These are phyloP conservation scores for Saksenaea vasiformis DNA, from an alignment of 371 early-diverging fungal genomes.

Conservation along the genomic window DNA sequence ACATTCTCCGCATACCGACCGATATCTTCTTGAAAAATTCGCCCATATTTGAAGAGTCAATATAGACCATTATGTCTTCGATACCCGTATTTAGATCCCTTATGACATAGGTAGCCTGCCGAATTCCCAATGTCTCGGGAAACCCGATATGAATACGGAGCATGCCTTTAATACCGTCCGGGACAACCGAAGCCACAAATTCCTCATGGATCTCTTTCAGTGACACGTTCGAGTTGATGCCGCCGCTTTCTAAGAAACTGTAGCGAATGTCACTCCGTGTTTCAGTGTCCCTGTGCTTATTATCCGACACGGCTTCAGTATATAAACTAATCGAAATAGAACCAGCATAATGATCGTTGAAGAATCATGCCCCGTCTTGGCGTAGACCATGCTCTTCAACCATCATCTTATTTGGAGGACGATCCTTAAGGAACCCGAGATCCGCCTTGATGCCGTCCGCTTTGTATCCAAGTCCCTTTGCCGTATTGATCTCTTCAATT, in stretches of 20 bases:
- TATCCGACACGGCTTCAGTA: neutral
- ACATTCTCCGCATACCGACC: too few relatives aligned
- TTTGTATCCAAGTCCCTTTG: neutral
- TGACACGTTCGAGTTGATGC: neutral
- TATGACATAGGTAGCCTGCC: neutral
- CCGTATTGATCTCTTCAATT: conserved; percentile 11
- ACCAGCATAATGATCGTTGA: too few relatives aligned
- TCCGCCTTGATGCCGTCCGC: conserved; percentile 1
- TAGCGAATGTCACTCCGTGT: too few relatives aligned
- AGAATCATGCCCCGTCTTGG: too few relatives aligned
- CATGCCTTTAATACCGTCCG: conserved; percentile 1
- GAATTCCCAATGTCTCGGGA: neutral
- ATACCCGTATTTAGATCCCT: neutral
- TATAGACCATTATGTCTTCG: too few relatives aligned
- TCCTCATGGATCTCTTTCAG: neutral
- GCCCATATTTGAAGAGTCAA: too few relatives aligned
- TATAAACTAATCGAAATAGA: too few relatives aligned
- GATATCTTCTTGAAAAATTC: too few relatives aligned
- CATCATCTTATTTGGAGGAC: too few relatives aligned
- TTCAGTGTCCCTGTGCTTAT: neutral
- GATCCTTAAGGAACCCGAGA: conserved; percentile 3
- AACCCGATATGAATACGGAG: conserved; percentile 11
- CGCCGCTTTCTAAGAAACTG: too few relatives aligned
- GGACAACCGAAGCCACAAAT: conserved; percentile 4
- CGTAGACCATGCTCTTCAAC: too few relatives aligned